These are phyloP conservation scores for Ophiostoma populinum DNA, from an alignment of 2,329 filamentous ascomycete species.

Conservation along the genomic window DNA sequence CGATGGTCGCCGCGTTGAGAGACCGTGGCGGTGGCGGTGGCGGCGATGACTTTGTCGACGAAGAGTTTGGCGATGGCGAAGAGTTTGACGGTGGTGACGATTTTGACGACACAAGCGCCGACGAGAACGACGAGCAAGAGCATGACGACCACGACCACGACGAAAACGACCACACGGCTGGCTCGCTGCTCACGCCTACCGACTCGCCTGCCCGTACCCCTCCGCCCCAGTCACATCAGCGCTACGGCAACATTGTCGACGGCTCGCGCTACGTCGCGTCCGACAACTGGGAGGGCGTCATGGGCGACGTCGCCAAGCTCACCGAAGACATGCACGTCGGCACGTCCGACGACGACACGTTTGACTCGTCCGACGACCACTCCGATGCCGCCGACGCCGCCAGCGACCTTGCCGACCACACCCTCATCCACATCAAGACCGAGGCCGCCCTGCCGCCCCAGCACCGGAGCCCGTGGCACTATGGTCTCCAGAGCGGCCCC, in stretches of 20 bases:
- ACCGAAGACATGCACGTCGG: constrained; percentile 7
- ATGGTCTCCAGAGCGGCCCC: constrained; percentile 5
- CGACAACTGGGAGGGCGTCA: constrained; percentile 17
- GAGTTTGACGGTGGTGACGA: no score
- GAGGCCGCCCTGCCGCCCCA: not conserved
- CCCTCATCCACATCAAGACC: no score
- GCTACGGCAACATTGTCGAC: constrained; percentile 7
- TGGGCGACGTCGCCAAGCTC: constrained; percentile 11
- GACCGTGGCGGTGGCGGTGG: not conserved
- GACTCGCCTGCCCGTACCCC: not conserved
- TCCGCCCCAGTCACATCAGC: not conserved
- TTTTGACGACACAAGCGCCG: no score
- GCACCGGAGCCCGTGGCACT: constrained; percentile 1
- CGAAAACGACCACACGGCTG: not conserved
- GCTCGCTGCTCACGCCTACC: not conserved
- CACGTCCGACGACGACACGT: not conserved
- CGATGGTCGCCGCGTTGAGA: constrained; percentile 3
- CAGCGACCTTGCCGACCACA: not conserved
- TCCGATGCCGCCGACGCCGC: not conserved
- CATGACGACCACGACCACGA: not conserved
- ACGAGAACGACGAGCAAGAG: not conserved
- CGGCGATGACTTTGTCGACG: not conserved
- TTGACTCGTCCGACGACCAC: constrained; percentile 5
- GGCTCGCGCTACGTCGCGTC: constrained; percentile 15
- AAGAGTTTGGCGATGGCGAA: no score